phyloP scores from a whole-genome alignment of 331 rosid species.

The Acacia pycnantha region DNA sequence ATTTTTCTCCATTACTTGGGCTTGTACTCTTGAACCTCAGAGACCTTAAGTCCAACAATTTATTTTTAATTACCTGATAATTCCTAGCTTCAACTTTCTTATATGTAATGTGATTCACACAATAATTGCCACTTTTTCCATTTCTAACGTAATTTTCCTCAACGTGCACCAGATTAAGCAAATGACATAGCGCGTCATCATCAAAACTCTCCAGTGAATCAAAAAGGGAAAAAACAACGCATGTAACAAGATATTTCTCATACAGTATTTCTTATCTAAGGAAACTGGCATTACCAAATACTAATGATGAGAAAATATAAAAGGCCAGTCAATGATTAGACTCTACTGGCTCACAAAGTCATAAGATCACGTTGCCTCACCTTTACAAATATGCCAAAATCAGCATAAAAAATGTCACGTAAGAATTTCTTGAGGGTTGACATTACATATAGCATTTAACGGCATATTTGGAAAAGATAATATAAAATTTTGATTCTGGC shows the following conservation, averaged over 20 bases:
- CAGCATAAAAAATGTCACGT: neutral
- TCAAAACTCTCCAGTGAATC: neutral
- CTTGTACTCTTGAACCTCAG: neutral
- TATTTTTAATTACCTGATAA: neutral
- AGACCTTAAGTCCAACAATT: neutral
- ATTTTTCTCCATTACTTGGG: neutral
- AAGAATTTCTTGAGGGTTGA: neutral
- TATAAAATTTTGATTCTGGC: constrained; percentile 2
- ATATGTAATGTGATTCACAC: neutral
- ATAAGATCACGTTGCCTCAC: neutral
- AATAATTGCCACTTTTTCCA: neutral
- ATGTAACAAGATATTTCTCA: neutral
- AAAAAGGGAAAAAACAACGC: neutral
- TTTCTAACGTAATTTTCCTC: neutral
- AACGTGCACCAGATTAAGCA: neutral
- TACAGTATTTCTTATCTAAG: neutral
- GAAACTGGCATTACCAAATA: neutral
- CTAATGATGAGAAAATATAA: neutral
- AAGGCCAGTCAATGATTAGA: neutral
- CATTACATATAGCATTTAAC: neutral
- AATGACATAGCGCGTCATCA: neutral
- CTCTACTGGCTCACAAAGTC: neutral
- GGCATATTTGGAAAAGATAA: neutral
- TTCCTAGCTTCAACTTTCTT: neutral
- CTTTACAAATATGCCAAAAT: neutral